phyloP scores from a whole-genome alignment of 2,329 filamentous ascomycete genomes.

The Alternaria consortialis region DNA sequence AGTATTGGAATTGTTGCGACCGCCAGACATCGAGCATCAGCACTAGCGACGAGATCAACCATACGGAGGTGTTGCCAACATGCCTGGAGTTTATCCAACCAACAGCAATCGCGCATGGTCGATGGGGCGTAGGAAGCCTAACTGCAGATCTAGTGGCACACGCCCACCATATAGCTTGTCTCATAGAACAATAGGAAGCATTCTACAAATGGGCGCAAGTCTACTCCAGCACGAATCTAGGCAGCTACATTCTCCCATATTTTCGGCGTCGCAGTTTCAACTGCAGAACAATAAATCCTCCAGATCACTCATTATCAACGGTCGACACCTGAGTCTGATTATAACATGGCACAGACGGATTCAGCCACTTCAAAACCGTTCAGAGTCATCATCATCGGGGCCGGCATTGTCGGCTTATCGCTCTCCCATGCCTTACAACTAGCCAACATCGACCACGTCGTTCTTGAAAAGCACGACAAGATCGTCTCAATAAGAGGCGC shows the following conservation, averaged over 20 bases:
- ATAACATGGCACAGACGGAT: neutral
- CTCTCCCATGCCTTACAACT: slow-evolving; percentile 32
- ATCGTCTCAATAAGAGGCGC: slow-evolving; percentile 34
- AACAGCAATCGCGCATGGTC: neutral
- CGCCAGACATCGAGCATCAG: neutral
- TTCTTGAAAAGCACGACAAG: slow-evolving; percentile 34
- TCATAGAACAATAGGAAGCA: neutral
- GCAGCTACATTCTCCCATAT: neutral
- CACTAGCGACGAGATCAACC: neutral
- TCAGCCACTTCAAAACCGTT: slow-evolving; percentile 17
- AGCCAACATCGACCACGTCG: slow-evolving; percentile 32
- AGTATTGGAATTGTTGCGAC: neutral
- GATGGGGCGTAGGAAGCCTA: neutral
- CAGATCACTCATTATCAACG: neutral
- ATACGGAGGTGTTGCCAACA: neutral
- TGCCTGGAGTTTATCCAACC: neutral
- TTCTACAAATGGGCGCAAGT: neutral
- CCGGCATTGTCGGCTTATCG: slow-evolving; percentile 29
- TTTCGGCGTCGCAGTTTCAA: too few species aligned
- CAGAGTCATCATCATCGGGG: slow-evolving; percentile 30
- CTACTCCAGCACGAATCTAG: neutral
- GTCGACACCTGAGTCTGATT: neutral
- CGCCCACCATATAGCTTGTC: neutral
- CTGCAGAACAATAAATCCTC: too few species aligned
- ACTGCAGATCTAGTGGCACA: neutral